These are phyloP conservation scores for Suillus subalutaceus DNA, from an alignment of 768 basidiomycete genomes.

Conservation along the genomic window DNA sequence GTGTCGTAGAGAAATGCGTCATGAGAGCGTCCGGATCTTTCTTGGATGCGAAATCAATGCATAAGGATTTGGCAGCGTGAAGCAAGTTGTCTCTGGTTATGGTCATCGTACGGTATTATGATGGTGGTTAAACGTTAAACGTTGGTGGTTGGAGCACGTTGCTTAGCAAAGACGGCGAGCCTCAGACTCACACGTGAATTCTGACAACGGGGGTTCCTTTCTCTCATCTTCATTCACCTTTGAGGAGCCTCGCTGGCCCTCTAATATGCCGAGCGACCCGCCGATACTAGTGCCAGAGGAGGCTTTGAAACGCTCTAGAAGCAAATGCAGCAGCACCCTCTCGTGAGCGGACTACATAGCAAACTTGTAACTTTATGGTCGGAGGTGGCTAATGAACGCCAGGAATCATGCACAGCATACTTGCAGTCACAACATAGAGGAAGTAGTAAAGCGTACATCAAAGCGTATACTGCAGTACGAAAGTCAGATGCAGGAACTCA, in stretches of 20 bases:
- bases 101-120: slow-evolving; percentile 20
- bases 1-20: slow-evolving; percentile 51
- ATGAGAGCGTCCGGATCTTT: slow-evolving; percentile 46
- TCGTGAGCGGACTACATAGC: slow-evolving; percentile 20
- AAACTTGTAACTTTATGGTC: neutral
- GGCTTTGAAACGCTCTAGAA: slow-evolving; percentile 8
- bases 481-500: slow-evolving; percentile 61
- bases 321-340: neutral
- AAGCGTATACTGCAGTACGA: slow-evolving; percentile 53
- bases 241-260: neutral
- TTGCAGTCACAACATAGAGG: slow-evolving; percentile 37
- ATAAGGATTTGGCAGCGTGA: slow-evolving; percentile 49
- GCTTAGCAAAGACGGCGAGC: neutral
- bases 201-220: neutral
- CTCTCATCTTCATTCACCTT: slow-evolving; percentile 9
- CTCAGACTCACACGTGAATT: neutral
- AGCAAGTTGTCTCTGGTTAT: slow-evolving; percentile 40
- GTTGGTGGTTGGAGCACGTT: neutral
- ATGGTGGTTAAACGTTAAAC: neutral
- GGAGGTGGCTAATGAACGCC: slow-evolving; percentile 17
- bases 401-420: slow-evolving; percentile 14
- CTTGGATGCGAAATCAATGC: slow-evolving; percentile 52
- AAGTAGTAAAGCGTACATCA: slow-evolving; percentile 47
- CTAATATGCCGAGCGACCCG: slow-evolving; percentile 2
- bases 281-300: slow-evolving; percentile 11